A percentile compares a stretch with the other conserved stretches of the same genome.
Evolutionary conservation across 495 filamentous ascomycete genomes (phyloP).

Genomic region (Penicillium diatomitis): DNA sequence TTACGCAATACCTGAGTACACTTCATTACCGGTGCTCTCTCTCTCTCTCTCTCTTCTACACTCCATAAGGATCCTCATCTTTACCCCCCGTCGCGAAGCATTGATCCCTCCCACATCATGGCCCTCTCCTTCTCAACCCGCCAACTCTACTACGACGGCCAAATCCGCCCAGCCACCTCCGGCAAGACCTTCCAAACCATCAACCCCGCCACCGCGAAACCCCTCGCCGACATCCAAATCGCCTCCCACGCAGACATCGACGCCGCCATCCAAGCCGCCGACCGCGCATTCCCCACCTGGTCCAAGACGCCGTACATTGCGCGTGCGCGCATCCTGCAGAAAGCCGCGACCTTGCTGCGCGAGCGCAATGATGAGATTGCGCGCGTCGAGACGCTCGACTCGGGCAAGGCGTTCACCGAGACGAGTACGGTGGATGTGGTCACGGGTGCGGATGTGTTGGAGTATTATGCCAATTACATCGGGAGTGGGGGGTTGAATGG

Average conservation of each 20-base stretch:
- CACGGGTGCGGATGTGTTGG: constrained; percentile 66
- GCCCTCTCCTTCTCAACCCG: constrained; percentile 35
- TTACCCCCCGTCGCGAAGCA: neutral
- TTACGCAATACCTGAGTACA: too few species aligned
- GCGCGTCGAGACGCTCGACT: constrained; percentile 59
- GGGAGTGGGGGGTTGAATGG: constrained; percentile 61
- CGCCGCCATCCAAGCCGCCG: constrained; percentile 52
- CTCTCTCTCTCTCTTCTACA: too few species aligned
- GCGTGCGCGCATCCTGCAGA: constrained; percentile 62
- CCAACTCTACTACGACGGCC: constrained; percentile 62
- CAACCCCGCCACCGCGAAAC: constrained; percentile 56
- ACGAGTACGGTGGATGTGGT: constrained; percentile 67
- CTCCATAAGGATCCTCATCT: neutral
- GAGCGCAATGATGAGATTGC: constrained; percentile 63
- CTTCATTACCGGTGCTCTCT: too few species aligned
- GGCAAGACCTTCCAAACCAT: constrained; percentile 55
- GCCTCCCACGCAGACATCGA: constrained; percentile 58
- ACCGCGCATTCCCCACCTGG: constrained; percentile 56
- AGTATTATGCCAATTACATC: constrained; percentile 67
- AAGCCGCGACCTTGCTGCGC: constrained; percentile 56
- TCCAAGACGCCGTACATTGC: constrained; percentile 53
- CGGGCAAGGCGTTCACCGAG: constrained; percentile 66
- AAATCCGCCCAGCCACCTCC: constrained; percentile 47
- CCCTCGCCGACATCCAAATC: constrained; percentile 53
- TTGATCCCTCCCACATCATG: constrained; percentile 20